Percentiles rank a stretch among this genome's conserved stretches.
Evolutionary conservation across 2,329 filamentous ascomycete genomes (phyloP).

Genomic region (Zymoseptoria crescenta): DNA sequence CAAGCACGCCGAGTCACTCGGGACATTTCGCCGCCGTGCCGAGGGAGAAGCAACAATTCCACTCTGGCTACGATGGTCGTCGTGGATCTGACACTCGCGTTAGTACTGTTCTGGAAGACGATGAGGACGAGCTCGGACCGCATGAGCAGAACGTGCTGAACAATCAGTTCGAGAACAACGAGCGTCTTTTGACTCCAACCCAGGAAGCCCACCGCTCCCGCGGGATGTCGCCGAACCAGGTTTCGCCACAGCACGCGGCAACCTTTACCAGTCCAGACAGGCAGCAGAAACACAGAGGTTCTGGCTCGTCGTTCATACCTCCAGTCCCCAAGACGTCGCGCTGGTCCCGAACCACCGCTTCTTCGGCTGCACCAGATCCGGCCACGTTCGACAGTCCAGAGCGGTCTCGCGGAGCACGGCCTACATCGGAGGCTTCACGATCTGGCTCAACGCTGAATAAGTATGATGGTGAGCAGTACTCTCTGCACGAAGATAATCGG

Average conservation of each 20-base stretch:
- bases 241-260: constrained; percentile 48
- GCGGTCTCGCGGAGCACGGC: constrained; percentile 31
- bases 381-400: constrained; percentile 24
- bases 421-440: constrained; percentile 60
- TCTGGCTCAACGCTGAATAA: constrained; percentile 68
- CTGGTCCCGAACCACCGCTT: constrained; percentile 95
- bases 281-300: constrained; percentile 81
- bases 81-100: constrained; percentile 67
- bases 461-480: constrained; percentile 43
- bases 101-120: constrained; percentile 82
- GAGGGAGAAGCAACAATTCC: constrained; percentile 31
- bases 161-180: constrained; percentile 52
- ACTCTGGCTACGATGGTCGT: constrained; percentile 46
- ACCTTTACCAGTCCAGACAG: constrained; percentile 56
- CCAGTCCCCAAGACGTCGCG: constrained; percentile 75
- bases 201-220: constrained; percentile 40
- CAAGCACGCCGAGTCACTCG: constrained; percentile 66
- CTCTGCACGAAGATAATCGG: constrained; percentile 52
- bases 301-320: constrained; percentile 59
- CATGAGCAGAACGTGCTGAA: constrained; percentile 39
- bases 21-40: constrained; percentile 50
- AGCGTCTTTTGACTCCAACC: constrained; percentile 54
- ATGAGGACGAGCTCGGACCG: constrained; percentile 74
- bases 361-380: constrained; percentile 56
- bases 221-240: constrained; percentile 27